Evolutionary conservation across 2,329 filamentous ascomycete species (phyloP).

Genomic region (Samsoniella hepiali): DNA sequence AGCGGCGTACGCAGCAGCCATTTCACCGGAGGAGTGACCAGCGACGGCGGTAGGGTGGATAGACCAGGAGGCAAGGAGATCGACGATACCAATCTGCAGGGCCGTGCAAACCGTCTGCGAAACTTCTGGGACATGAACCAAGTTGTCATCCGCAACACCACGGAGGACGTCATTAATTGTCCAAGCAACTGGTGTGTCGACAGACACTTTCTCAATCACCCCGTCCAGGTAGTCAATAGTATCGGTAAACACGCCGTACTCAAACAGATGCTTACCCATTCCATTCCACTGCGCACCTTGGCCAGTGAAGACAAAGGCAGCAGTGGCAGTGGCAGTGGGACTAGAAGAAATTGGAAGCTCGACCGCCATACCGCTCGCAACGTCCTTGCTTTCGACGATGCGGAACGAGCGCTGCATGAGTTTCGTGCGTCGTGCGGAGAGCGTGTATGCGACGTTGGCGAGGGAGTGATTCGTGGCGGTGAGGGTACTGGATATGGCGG

Average conservation of each 20-base stretch:
- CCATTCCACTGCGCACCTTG: conserved; percentile 31
- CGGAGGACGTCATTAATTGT: not conserved
- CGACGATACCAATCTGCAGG: conserved; percentile 38
- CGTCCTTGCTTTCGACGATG: not conserved
- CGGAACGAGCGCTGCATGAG: not conserved
- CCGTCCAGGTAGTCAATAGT: conserved; percentile 23
- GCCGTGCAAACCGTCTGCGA: conserved; percentile 31
- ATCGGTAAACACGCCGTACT: conserved; percentile 27
- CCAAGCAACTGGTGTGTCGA: not conserved
- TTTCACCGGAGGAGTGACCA: conserved; percentile 43
- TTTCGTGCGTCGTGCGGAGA: not conserved
- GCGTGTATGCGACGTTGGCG: not conserved
- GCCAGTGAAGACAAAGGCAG: conserved; percentile 29
- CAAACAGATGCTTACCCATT: conserved; percentile 31
- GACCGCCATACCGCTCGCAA: too few relatives aligned
- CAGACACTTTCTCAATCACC: not conserved
- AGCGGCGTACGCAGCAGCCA: conserved; percentile 39
- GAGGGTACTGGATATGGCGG: not conserved
- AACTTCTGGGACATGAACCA: conserved; percentile 35
- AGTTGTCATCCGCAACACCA: conserved; percentile 24
- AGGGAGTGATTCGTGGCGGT: not conserved
- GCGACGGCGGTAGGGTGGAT: conserved; percentile 34
- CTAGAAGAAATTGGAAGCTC: too few relatives aligned
- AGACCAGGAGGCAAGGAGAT: conserved; percentile 38
- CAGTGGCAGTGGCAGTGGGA: not conserved